These are phyloP conservation scores for Rhynchosporium agropyri DNA, from an alignment of 2,329 filamentous ascomycete species.

Conservation along the genomic window DNA sequence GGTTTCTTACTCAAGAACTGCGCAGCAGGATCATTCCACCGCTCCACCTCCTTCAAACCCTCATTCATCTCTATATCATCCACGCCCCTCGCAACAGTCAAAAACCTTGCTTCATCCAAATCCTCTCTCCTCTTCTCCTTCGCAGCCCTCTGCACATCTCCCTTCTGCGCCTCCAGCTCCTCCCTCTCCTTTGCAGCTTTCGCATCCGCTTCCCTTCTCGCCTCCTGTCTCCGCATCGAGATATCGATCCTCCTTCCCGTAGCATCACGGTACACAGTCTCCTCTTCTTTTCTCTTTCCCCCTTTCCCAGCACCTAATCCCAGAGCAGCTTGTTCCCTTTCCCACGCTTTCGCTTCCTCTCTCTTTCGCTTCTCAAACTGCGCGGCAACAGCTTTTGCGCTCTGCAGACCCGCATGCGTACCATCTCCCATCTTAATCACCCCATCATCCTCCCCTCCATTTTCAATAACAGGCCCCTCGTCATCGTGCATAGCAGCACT, in stretches of 20 bases:
- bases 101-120: conserved; percentile 78
- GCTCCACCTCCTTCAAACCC: conserved; percentile 72
- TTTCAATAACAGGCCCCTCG: conserved; percentile 52
- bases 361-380: conserved; percentile 67
- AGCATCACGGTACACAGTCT: conserved; percentile 95
- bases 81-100: conserved; percentile 77
- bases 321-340: conserved; percentile 43
- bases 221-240: conserved; percentile 85
- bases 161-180: conserved; percentile 72
- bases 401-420: conserved; percentile 84
- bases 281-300: conserved; percentile 57
- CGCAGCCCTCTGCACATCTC: conserved; percentile 79
- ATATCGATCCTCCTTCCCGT: conserved; percentile 94
- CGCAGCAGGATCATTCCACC: conserved; percentile 95
- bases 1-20: conserved; percentile 64
- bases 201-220: conserved; percentile 76
- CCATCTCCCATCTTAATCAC: conserved; percentile 81
- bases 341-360: conserved; percentile 60
- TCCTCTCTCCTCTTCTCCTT: conserved; percentile 65
- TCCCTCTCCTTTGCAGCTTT: conserved; percentile 64
- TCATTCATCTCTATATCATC: conserved; percentile 87
- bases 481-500: conserved; percentile 54
- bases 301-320: conserved; percentile 40
- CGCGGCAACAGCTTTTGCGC: conserved; percentile 73
- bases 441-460: conserved; percentile 52